These are phyloP conservation scores for Phylloporus sp. DNA, from an alignment of 768 basidiomycete genomes.

Conservation along the genomic window DNA sequence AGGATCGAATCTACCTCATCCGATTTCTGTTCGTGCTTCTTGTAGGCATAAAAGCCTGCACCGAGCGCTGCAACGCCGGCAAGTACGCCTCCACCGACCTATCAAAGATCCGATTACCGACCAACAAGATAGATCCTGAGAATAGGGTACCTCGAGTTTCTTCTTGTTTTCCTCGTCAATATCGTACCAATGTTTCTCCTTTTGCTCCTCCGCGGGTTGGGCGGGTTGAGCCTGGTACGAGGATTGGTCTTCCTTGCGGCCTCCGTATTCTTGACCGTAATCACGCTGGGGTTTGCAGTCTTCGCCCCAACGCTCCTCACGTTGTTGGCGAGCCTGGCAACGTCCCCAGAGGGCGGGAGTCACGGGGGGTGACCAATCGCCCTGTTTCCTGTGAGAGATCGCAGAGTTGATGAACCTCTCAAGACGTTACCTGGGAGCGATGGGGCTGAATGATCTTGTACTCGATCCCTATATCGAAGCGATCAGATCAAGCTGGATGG, in stretches of 20 bases:
- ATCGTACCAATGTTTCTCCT: conserved; percentile 53
- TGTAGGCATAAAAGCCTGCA: conserved; percentile 48
- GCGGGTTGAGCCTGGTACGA: conserved; percentile 13
- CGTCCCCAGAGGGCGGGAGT: conserved; percentile 69
- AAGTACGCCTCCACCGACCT: conserved; percentile 64
- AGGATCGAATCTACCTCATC: conserved; percentile 43
- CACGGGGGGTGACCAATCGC: conserved; percentile 60
- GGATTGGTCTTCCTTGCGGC: conserved; percentile 27
- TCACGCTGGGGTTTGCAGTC: conserved; percentile 14
- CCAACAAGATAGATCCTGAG: neutral
- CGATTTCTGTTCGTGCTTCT: conserved; percentile 50
- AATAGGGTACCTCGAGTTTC: conserved; percentile 51
- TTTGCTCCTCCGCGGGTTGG: conserved; percentile 38
- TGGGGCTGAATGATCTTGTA: conserved; percentile 76
- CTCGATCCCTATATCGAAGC: conserved; percentile 32
- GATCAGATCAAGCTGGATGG: conserved; percentile 6
- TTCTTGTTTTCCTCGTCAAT: conserved; percentile 53
- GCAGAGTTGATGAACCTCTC: neutral
- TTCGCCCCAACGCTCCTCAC: conserved; percentile 15
- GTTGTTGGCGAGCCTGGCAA: conserved; percentile 31
- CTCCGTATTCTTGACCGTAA: conserved; percentile 25
- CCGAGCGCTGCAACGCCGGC: conserved; percentile 50
- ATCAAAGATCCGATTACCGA: conserved; percentile 6
- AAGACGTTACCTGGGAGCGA: conserved; percentile 51
- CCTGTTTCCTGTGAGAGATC: conserved; percentile 32